These are phyloP conservation scores for Backusella tarrabulga DNA, from an alignment of 192 early-diverging fungal genomes.

Conservation along the genomic window DNA sequence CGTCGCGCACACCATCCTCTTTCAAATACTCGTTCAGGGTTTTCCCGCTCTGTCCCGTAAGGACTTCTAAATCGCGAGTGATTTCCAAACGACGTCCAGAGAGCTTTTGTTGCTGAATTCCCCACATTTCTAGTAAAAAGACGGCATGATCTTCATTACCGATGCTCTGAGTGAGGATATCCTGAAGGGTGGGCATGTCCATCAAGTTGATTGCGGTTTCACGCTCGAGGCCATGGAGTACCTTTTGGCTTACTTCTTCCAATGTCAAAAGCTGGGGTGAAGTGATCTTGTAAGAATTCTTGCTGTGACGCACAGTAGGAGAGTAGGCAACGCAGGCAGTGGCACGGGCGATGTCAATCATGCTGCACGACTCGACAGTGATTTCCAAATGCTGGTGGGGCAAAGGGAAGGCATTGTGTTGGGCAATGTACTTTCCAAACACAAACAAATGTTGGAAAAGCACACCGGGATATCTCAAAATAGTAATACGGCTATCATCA, in stretches of 20 bases:
- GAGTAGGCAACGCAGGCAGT: conserved; percentile 31
- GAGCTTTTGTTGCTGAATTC: conserved; percentile 27
- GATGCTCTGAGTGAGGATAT: conserved; percentile 25
- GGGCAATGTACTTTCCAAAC: conserved; percentile 34
- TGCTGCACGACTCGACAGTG: conserved; percentile 37
- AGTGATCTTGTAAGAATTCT: conserved; percentile 33
- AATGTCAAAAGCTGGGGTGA: conserved; percentile 36
- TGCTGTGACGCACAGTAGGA: conserved; percentile 22
- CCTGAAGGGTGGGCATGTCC: conserved; percentile 20
- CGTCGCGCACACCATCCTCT: conserved; percentile 29
- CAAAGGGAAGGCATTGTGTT: conserved; percentile 37
- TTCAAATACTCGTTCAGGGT: conserved; percentile 34
- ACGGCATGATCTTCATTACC: conserved; percentile 37
- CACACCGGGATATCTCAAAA: conserved; percentile 39
- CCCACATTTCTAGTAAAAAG: conserved; percentile 42
- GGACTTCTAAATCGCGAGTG: conserved; percentile 37
- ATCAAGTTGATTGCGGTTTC: conserved; percentile 28
- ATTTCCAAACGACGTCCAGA: conserved; percentile 35
- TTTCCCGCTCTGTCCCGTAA: conserved; percentile 42
- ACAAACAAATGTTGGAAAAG: conserved; percentile 39
- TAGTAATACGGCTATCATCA: conserved; percentile 26
- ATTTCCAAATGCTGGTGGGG: conserved; percentile 28
- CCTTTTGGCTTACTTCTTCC: conserved; percentile 35
- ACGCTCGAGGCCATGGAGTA: conserved; percentile 26
- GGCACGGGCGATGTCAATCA: conserved; percentile 37